Evolutionary conservation across 805 yeast species (phyloP).

Genomic region (Starmerella sirachaensis): DNA sequence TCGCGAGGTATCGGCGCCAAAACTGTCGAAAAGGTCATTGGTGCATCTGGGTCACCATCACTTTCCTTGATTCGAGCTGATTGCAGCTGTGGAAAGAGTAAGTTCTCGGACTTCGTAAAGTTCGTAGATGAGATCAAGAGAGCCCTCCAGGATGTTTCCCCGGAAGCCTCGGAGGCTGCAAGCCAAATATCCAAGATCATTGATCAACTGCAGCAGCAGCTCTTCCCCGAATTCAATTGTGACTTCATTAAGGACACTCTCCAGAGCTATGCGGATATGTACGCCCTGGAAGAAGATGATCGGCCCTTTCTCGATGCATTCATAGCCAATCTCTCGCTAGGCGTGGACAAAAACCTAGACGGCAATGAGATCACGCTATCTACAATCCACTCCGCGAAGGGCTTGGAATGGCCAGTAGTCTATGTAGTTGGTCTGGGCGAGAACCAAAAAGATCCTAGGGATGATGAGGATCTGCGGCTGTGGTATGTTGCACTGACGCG

Average conservation of each 20-base stretch:
- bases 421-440: constrained; percentile 49
- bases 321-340: constrained; percentile 19
- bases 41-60: background rate
- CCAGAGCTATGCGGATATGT: background rate
- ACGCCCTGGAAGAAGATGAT: background rate
- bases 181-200: background rate
- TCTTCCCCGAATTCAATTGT: background rate
- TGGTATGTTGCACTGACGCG: constrained; percentile 84
- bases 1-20: constrained; percentile 57
- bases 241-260: background rate
- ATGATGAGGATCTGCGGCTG: constrained; percentile 69
- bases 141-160: background rate
- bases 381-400: constrained; percentile 87
- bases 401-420: constrained; percentile 91
- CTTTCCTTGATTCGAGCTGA: background rate
- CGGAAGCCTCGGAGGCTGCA: background rate
- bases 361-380: constrained; percentile 39
- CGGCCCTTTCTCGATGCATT: constrained; percentile 11
- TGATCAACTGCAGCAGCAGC: background rate
- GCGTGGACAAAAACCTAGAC: constrained; percentile 11
- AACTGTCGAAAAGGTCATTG: constrained; percentile 32
- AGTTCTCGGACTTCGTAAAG: background rate
- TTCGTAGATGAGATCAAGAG: background rate
- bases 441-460: constrained; percentile 10
- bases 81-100: background rate